Base-by-base conservation (phyloP, 169 alveolate species). In the Plasmodium billcollinsi region DNA sequence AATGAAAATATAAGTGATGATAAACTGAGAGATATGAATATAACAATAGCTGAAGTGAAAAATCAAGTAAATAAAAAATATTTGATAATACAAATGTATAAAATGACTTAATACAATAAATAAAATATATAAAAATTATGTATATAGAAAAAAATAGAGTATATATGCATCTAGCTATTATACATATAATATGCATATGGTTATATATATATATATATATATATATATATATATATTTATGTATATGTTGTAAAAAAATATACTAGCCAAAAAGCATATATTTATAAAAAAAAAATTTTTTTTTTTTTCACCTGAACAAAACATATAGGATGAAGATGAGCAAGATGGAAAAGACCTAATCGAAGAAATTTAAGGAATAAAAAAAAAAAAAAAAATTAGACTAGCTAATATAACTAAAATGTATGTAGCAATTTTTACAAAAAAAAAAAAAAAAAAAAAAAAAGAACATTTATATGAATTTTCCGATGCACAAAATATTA, bases 11-110 rank as follows among this genome's bases (percentile, higher is more conserved):
- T 83, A 58, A 69, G 61, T 73, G 91, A 83, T n/a, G 21, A 45
- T 14, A 58, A 83, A 69, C 74, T 83, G 21, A 83, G 50, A 26
- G 85, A 69, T 29, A 83, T 54, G 85, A 83, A 83, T 61, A 83
- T 83, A n/a, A 83, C 86, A 70, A 50, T 83, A 8, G 61, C 91
- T 59, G 86, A 83, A 15, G 91, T 83, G 39, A 58, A 9, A 50
- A 56, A 58, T 69, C 73, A 70, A 39, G 91, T 83, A 69, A 70
- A 24, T 14, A 58, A 76, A 56, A 50, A 50, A 49, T 39, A 39
- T 6, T 39, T 39, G 2, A 39, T 39, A 39, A 39, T 39, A 39
- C 5, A 39, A 39, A 39, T 39, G 47, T 39, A 39, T 39, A 39
- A 39, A 39, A 39, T 39, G 47, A 5, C 47, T 5, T 33, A 5